Evolutionary conservation across 495 filamentous ascomycete species (phyloP), one percentile per base, ranked within the genome.

Genomic region (Aspergillus cavernicola): DNA sequence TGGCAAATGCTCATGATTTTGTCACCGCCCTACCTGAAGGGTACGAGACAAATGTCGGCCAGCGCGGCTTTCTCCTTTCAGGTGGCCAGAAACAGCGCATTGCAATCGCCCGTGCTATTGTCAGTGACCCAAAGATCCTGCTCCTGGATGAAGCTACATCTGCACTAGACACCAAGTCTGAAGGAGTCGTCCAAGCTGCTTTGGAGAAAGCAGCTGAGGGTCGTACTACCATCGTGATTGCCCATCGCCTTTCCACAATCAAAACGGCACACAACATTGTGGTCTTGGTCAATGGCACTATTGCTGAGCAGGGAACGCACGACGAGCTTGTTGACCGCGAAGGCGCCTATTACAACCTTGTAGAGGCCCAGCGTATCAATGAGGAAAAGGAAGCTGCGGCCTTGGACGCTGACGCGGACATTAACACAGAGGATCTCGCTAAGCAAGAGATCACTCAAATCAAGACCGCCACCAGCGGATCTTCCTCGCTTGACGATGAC

Each of bases 81-180:
- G 93, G 93, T 67, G 93, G 93, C 23, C 93, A 98, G 71, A 97
- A 96, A 67, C 93, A 98, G 66, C 88, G 93, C 53, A 93, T 97
- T 66, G 82, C 83, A 4, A 87, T 87, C 69, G 92, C 93, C 7
- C 83, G 93, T 60, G 92, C 92, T 26, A 84, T 98, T 50, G 89
- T 97, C 23, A 89, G 85, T 39, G 87, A 98, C 64, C 93, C 93
- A n/a, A 95, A 93, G 74, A 90, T 98, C 61, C 77, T 98, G 0
- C 74, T 98, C 3, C 83, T 98, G 13, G 93, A 98, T 61, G 93
- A 98, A 69, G 93, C 93, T 18, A 98, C 93, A 1, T 89, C 86
- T 24, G 91, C 91, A 2, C 77, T 98, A n/a, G 93, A 98, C 66
- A 96, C 93, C 42, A 93, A 91, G 63, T 91, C 89, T 12, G 93